Conservation (phyloP, 129 eudicot species). For the Pittosporum tobira region DNA sequence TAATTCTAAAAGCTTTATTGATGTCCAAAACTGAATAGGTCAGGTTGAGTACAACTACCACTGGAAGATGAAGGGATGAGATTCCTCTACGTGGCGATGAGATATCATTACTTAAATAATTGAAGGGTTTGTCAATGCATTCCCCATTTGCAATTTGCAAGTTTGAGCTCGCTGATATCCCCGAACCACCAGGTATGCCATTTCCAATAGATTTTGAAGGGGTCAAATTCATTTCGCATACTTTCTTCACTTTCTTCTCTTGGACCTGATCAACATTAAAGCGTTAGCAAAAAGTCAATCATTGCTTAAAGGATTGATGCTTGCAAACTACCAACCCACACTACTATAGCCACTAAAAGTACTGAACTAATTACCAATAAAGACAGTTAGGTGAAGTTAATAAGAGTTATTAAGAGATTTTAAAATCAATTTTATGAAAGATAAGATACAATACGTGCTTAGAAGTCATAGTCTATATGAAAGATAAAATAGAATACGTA, state of each 20-base stretch:
- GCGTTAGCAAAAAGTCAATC: background rate
- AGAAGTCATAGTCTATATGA: too few species aligned
- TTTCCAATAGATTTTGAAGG: constrained; percentile 49
- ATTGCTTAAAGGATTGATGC: background rate
- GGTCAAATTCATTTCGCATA: constrained; percentile 60
- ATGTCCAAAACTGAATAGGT: background rate
- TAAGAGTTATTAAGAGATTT: too few species aligned
- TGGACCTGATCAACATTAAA: constrained; percentile 54
- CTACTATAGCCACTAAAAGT: background rate
- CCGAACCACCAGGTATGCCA: constrained; percentile 49
- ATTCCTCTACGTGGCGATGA: constrained; percentile 45
- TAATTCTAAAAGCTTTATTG: background rate
- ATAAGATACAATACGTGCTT: too few species aligned
- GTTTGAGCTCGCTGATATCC: constrained; percentile 37
- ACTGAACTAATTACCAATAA: too few species aligned
- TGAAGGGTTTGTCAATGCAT: constrained; percentile 31
- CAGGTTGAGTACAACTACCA: constrained; percentile 61
- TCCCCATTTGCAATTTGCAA: constrained; percentile 46
- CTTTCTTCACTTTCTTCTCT: constrained; percentile 87
- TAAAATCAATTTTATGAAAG: too few species aligned
- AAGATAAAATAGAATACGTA: too few species aligned
- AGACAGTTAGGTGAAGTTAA: too few species aligned
- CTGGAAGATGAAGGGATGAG: constrained; percentile 60
- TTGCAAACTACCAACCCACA: background rate
- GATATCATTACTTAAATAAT: constrained; percentile 29